A percentile compares a stretch with the other conserved stretches of the same genome.
phyloP scores from a whole-genome alignment of 495 filamentous ascomycete species.

The Hypomontagnella submonticulosa region DNA sequence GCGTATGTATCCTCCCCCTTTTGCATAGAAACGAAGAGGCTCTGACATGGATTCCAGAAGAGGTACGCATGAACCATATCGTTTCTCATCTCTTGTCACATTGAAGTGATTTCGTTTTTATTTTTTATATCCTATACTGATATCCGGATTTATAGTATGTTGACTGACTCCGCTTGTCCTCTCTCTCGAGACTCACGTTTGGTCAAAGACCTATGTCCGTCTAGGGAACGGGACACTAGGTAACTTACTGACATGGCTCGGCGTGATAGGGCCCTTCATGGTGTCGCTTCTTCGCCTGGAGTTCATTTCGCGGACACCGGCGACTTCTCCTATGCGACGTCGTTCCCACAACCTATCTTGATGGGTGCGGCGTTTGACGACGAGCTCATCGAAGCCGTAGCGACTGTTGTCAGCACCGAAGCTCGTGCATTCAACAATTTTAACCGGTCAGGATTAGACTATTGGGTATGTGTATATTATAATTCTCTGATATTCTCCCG shows the following conservation, averaged over 20 bases:
- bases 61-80: slow-evolving; percentile 21
- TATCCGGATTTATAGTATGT: no score
- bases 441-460: slow-evolving; percentile 64
- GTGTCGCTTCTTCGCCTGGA: slow-evolving; percentile 61
- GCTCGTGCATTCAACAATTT: slow-evolving; percentile 71
- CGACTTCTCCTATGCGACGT: slow-evolving; percentile 67
- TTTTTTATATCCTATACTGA: no score
- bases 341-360: slow-evolving; percentile 69
- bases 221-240: not conserved
- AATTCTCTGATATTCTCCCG: no score
- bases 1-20: slow-evolving; percentile 35
- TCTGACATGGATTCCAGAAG: slow-evolving; percentile 33
- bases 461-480: slow-evolving; percentile 51
- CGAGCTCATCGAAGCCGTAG: slow-evolving; percentile 67
- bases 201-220: not conserved
- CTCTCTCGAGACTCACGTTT: no score
- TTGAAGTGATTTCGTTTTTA: no score
- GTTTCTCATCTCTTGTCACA: not conserved
- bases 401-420: slow-evolving; percentile 65
- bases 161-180: no score
- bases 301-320: slow-evolving; percentile 61
- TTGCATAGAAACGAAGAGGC: not conserved
- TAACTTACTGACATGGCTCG: not conserved
- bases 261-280: slow-evolving; percentile 60
- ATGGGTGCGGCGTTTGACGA: slow-evolving; percentile 70